Percentiles rank a stretch among this genome's conserved stretches.
Conservation (phyloP, 108 stramenopile genomes). For the Cyclotella atomus region DNA sequence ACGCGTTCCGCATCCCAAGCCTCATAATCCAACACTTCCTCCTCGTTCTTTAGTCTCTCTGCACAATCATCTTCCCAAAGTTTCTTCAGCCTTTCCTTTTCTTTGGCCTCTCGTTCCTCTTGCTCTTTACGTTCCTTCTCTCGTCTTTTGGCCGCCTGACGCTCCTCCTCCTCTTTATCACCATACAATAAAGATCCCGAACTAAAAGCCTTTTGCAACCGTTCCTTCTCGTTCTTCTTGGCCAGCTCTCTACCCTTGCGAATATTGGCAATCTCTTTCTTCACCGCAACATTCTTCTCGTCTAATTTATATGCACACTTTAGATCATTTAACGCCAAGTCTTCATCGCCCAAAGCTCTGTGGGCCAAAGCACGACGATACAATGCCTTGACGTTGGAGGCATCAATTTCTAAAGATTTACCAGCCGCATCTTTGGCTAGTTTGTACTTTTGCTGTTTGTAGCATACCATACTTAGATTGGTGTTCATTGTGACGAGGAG, state of each 20-base stretch:
- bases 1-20: conserved; percentile 79
- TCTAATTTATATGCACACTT: conserved; percentile 61
- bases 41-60: conserved; percentile 61
- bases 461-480: conserved; percentile 82
- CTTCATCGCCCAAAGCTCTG: conserved; percentile 61
- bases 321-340: conserved; percentile 65
- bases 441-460: conserved; percentile 74
- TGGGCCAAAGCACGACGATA: conserved; percentile 77
- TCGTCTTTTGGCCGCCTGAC: conserved; percentile 25
- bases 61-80: conserved; percentile 91
- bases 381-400: conserved; percentile 81
- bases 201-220: conserved; percentile 74
- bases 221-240: conserved; percentile 59
- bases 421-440: conserved; percentile 62
- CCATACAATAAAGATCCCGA: conserved; percentile 59
- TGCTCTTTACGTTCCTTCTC: conserved; percentile 53
- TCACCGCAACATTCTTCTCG: conserved; percentile 62
- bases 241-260: conserved; percentile 60
- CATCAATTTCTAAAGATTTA: conserved; percentile 74
- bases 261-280: conserved; percentile 65
- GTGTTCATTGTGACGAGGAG: conserved; percentile 70
- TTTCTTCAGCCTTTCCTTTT: conserved; percentile 62
- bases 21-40: conserved; percentile 72
- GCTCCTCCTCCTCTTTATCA: conserved; percentile 82
- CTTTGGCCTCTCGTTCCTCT: conserved; percentile 62